Evolutionary conservation across 2,329 filamentous ascomycete genomes (phyloP).

Genomic region (Beauveria australis): DNA sequence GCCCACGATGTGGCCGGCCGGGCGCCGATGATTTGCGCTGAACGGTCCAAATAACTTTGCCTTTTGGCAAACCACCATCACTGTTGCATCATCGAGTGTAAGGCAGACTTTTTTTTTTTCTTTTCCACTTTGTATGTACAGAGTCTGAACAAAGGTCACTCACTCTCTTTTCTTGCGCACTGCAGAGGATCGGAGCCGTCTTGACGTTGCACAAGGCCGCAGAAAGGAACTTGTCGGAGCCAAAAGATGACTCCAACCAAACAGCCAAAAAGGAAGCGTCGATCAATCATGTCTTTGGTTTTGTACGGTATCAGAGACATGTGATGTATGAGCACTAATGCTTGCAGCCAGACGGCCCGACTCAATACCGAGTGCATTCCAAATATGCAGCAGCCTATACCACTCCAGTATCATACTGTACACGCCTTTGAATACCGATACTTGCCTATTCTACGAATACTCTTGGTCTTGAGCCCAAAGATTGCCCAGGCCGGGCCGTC

Average conservation of each 20-base stretch:
- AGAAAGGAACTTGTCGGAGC: background rate
- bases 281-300: no score
- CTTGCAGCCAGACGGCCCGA: no score
- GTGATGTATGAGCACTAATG: no score
- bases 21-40: background rate
- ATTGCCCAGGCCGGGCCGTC: background rate
- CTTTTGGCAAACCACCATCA: background rate
- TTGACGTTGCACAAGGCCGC: background rate
- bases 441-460: no score
- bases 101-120: background rate
- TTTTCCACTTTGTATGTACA: background rate
- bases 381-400: no score
- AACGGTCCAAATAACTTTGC: background rate
- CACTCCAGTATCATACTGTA: no score
- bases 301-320: no score
- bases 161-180: no score
- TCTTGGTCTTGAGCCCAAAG: background rate
- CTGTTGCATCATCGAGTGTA: background rate
- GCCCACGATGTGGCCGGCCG: background rate
- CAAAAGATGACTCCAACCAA: background rate
- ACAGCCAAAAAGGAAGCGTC: no score
- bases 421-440: no score
- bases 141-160: background rate
- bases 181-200: background rate
- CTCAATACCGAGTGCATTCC: no score